Evolutionary conservation across 768 basidiomycete genomes (phyloP), one percentile per base, ranked within the genome.

Genomic region (Termitomyces sp.): DNA sequence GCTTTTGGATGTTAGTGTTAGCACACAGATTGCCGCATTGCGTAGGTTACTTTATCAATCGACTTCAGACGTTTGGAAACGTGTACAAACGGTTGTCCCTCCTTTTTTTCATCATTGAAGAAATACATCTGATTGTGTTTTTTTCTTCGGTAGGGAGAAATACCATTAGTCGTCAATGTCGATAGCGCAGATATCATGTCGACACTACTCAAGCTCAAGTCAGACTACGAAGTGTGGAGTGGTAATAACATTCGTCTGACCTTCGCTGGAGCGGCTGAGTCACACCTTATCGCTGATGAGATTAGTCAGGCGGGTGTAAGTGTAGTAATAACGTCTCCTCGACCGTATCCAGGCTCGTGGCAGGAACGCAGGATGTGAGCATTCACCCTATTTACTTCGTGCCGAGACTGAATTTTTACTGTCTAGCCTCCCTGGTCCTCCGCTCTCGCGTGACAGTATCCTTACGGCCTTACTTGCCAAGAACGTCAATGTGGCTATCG

Each of bases 131-230:
- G 52, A 53, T 9, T 9, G 8, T 19, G 21, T n/a, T 42, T 19
- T 2, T 19, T 14, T 37, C 9, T 8, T 42, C 45, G 46, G 5
- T 53, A 87, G 78, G 86, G 88, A 12, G 58, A 70, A 19, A 65
- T 85, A 0, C 81, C 87, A 0, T 71, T 94, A 17, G 87, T 91
- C 2, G 67, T 92, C 19, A 70, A 79, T 1, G 84, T 83, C 14
- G 74, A 85, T 55, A 88, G 77, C 61, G 88, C 88, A 9, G 91
- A 93, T 66, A 75, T 85, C 50, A 93, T 93, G 65, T 82, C 87
- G 0, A 79, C 82, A 0, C 68, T 93, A 14, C 70, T 94, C 40
- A 62, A 59, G 4, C 77, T 93, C 57, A 87, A 85, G 65, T 61
- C 62, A 10, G 78, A 84, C 48, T 75, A 79, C 21, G 80, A 85